phyloP scores from a whole-genome alignment of 2,329 filamentous ascomycete genomes.

The Ascochyta rabiei region DNA sequence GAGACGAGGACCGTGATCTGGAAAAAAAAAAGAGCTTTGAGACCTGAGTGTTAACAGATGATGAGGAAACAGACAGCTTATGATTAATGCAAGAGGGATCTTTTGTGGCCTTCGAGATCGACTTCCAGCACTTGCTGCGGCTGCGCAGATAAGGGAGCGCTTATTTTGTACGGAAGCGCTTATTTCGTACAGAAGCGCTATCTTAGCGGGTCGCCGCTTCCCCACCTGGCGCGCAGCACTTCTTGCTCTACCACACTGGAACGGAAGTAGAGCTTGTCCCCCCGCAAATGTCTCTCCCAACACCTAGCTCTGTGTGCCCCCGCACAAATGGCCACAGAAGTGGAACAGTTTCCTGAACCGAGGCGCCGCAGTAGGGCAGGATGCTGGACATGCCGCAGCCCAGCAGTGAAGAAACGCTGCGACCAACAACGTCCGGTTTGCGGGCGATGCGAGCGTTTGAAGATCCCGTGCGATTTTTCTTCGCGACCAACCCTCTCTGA shows the following conservation, averaged over 20 bases:
- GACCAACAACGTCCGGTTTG: constrained; percentile 20
- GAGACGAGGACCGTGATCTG: neutral
- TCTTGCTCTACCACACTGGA: neutral
- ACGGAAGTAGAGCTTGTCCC: neutral
- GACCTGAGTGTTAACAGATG: neutral
- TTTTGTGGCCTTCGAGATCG: neutral
- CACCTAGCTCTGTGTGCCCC: neutral
- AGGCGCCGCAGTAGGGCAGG: constrained; percentile 15
- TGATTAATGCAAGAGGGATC: neutral
- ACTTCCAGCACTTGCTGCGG: neutral
- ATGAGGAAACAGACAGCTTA: neutral
- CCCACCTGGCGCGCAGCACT: neutral
- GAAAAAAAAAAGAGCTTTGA: neutral
- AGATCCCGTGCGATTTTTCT: constrained; percentile 18
- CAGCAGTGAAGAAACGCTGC: constrained; percentile 24
- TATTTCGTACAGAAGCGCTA: neutral
- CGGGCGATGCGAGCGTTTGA: constrained; percentile 15
- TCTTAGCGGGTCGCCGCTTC: neutral
- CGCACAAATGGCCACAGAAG: constrained; percentile 6
- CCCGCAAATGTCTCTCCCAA: neutral
- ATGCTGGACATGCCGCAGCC: constrained; percentile 23
- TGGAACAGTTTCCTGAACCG: neutral
- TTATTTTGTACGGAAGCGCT: constrained; percentile 1
- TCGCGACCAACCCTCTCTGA: constrained; percentile 20
- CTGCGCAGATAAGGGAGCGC: constrained; percentile 1